Conservation (phyloP, 2,329 filamentous ascomycete species). For the Cladosporium halotolerans region DNA sequence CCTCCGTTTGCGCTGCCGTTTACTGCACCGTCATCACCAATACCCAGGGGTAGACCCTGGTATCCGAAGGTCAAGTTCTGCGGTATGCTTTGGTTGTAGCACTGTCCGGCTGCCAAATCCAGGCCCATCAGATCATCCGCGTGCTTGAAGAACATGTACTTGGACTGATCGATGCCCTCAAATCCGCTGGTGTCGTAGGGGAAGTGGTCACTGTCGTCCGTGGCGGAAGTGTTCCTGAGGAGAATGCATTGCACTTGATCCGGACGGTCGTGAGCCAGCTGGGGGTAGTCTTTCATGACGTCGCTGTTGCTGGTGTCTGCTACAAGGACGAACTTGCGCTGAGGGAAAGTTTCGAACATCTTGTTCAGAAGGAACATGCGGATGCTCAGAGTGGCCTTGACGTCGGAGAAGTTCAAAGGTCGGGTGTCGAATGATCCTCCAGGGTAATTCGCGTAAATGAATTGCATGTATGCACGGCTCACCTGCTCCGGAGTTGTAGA, state of each 20-base stretch:
- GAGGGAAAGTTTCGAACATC: constrained; percentile 67
- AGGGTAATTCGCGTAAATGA: constrained; percentile 73
- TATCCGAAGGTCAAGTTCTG: constrained; percentile 68
- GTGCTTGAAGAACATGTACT: constrained; percentile 74
- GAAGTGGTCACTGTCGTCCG: constrained; percentile 61
- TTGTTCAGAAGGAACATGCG: constrained; percentile 64
- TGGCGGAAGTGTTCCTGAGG: constrained; percentile 66
- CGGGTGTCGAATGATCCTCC: constrained; percentile 71
- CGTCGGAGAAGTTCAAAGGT: constrained; percentile 73
- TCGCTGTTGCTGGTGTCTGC: constrained; percentile 73
- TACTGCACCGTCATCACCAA: constrained; percentile 7
- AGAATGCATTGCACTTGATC: constrained; percentile 72
- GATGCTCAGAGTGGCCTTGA: constrained; percentile 64
- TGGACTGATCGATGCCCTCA: constrained; percentile 56
- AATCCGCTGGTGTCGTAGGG: constrained; percentile 71
- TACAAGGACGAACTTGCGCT: constrained; percentile 68
- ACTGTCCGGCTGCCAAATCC: constrained; percentile 63
- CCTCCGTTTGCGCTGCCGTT: constrained; percentile 10
- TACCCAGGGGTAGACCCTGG: constrained; percentile 43
- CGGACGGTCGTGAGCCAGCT: constrained; percentile 59
- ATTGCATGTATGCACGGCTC: constrained; percentile 71
- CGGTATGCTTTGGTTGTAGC: constrained; percentile 56
- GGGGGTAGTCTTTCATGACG: constrained; percentile 53
- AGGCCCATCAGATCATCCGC: constrained; percentile 61
- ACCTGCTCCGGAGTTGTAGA: constrained; percentile 75